phyloP scores from a whole-genome alignment of 306 rosid genomes.

The Hippophae tibetana region DNA sequence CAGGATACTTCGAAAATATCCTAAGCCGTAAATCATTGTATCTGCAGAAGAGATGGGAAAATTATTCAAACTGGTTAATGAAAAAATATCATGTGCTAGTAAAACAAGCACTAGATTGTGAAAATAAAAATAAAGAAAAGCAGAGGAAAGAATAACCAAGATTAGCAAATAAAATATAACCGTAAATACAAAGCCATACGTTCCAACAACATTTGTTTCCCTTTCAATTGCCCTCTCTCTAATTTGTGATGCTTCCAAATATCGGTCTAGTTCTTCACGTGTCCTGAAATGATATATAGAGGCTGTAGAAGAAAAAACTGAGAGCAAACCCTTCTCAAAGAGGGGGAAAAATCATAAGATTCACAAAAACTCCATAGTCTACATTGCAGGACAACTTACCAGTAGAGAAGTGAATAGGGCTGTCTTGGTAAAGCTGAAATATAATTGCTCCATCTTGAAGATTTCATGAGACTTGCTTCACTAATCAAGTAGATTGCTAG shows the following conservation, averaged over 20 bases:
- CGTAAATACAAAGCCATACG: conserved; percentile 44
- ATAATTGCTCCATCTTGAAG: conserved; percentile 88
- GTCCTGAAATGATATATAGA: conserved; percentile 66
- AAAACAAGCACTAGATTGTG: conserved; percentile 2
- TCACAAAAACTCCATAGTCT: conserved; percentile 11
- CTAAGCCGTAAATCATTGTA: conserved; percentile 75
- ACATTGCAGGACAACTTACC: conserved; percentile 31
- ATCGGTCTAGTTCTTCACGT: conserved; percentile 78
- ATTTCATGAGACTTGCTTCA: conserved; percentile 70
- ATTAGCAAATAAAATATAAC: conserved; percentile 17
- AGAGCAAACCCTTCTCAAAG: conserved; percentile 20
- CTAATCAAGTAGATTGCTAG: conserved; percentile 88
- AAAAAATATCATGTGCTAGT: conserved; percentile 12
- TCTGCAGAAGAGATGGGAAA: conserved; percentile 34
- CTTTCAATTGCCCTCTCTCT: conserved; percentile 85
- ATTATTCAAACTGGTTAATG: conserved; percentile 3
- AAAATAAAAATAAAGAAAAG: conserved; percentile 11
- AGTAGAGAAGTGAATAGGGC: conserved; percentile 90
- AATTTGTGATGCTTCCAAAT: conserved; percentile 90
- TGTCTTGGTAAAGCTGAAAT: conserved; percentile 89
- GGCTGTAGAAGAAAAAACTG: conserved; percentile 17
- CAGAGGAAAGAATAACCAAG: conserved; percentile 8
- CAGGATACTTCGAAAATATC: conserved; percentile 82
- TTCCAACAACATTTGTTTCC: conserved; percentile 80
- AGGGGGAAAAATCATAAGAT: not conserved